Conservation (phyloP, 2,329 filamentous ascomycete genomes). For the Xylaria sp. region DNA sequence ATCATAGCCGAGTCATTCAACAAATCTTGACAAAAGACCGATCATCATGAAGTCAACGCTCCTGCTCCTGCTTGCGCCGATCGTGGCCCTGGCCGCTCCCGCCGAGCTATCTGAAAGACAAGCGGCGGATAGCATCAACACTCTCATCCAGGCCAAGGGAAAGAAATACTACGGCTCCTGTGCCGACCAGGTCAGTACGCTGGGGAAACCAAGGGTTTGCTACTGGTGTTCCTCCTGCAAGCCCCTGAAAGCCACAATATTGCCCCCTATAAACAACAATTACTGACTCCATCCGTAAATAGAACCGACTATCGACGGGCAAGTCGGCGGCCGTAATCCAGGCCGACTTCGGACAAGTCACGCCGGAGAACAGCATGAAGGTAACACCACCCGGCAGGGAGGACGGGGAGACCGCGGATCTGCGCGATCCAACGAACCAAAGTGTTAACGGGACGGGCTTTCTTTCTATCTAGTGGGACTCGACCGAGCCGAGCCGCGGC, state of each 20-base stretch:
- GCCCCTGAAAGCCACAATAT: background rate
- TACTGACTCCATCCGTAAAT: background rate
- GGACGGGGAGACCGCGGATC: background rate
- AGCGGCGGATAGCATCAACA: conserved; percentile 61
- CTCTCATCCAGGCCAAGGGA: conserved; percentile 67
- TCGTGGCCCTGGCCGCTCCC: conserved; percentile 50
- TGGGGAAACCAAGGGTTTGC: background rate
- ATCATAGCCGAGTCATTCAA: conserved; percentile 3
- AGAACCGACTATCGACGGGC: conserved; percentile 57
- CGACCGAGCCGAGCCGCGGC: conserved; percentile 53
- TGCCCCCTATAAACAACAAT: too few species aligned
- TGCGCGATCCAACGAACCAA: background rate
- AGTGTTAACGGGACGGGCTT: conserved; percentile 4
- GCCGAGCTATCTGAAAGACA: conserved; percentile 52
- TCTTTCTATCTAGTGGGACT: conserved; percentile 67
- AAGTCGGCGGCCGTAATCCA: conserved; percentile 67
- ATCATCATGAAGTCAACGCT: conserved; percentile 49
- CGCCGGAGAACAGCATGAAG: conserved; percentile 70
- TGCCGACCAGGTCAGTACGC: conserved; percentile 57
- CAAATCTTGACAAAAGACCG: conserved; percentile 26
- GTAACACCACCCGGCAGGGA: conserved; percentile 15
- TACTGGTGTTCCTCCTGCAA: background rate
- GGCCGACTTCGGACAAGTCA: conserved; percentile 71
- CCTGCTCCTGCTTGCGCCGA: conserved; percentile 51
- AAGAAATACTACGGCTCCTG: conserved; percentile 73